These are phyloP conservation scores for Potentilla sterilis DNA, from an alignment of 306 rosid genomes.

Conservation along the genomic window DNA sequence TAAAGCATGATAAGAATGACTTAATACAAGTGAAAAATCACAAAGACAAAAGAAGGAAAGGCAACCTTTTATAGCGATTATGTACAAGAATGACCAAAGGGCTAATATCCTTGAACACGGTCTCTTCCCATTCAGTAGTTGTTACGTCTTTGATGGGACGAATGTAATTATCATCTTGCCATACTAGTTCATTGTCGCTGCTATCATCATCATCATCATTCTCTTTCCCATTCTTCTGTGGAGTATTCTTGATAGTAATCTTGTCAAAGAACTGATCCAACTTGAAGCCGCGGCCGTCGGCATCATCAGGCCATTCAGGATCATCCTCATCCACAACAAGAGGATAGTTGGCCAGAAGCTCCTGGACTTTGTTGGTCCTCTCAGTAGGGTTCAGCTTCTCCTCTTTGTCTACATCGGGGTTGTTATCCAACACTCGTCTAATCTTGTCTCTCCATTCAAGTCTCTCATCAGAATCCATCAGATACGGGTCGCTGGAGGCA, in stretches of 20 bases:
- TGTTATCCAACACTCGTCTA: slow-evolving; percentile 47
- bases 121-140: slow-evolving; percentile 73
- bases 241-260: slow-evolving; percentile 65
- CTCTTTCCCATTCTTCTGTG: slow-evolving; percentile 34
- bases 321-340: slow-evolving; percentile 94
- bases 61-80: slow-evolving; percentile 79
- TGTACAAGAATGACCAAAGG: slow-evolving; percentile 80
- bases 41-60: slow-evolving; percentile 2
- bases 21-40: background rate
- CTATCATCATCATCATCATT: slow-evolving; percentile 30
- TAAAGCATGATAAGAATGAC: background rate
- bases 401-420: slow-evolving; percentile 48
- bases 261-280: slow-evolving; percentile 85
- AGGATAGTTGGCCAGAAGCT: slow-evolving; percentile 64
- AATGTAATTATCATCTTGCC: slow-evolving; percentile 91
- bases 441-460: slow-evolving; percentile 78
- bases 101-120: slow-evolving; percentile 86
- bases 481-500: slow-evolving; percentile 49
- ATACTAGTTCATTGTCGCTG: slow-evolving; percentile 47
- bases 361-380: slow-evolving; percentile 56
- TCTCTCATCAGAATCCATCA: slow-evolving; percentile 63
- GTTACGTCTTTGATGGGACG: slow-evolving; percentile 74
- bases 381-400: slow-evolving; percentile 47
- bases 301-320: slow-evolving; percentile 93
- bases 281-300: slow-evolving; percentile 92